phyloP scores from a whole-genome alignment of 306 rosid genomes.

The Oxytropis ochrocephala region DNA sequence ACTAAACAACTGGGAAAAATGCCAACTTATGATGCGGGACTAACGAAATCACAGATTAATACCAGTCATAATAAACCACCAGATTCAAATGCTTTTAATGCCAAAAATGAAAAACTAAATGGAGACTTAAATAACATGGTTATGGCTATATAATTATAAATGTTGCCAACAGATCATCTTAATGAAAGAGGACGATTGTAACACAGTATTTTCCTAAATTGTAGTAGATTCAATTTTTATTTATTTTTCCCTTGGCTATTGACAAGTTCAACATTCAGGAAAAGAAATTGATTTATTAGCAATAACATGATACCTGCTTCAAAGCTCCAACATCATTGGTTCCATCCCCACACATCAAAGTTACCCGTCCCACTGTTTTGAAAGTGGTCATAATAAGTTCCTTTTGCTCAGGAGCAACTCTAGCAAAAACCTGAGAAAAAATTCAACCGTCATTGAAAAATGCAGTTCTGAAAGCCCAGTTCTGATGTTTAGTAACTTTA shows the following conservation, averaged over 20 bases:
- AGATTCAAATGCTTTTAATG: neutral
- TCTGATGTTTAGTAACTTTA: neutral
- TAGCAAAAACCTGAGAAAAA: conserved; percentile 79
- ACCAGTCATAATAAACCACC: neutral
- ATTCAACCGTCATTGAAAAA: conserved; percentile 19
- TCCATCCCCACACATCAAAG: conserved; percentile 99
- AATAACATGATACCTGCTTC: conserved; percentile 66
- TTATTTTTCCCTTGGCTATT: conserved; percentile 1
- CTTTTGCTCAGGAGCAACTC: conserved; percentile 99
- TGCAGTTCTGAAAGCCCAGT: conserved; percentile 6
- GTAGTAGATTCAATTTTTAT: neutral
- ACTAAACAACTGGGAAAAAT: neutral
- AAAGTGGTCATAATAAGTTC: conserved; percentile 96
- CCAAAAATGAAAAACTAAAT: neutral
- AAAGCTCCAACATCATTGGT: conserved; percentile 98
- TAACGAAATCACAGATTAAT: conserved; percentile 1
- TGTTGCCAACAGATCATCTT: neutral
- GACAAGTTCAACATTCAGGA: conserved; percentile 19
- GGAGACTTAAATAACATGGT: neutral
- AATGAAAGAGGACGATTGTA: neutral
- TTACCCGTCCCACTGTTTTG: conserved; percentile 85
- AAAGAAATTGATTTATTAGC: neutral
- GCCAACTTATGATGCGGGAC: conserved; percentile 5
- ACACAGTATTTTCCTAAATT: neutral
- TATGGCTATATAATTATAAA: neutral